phyloP scores from a whole-genome alignment of 2,329 filamentous ascomycete species.

The Colletotrichum liaoningense region DNA sequence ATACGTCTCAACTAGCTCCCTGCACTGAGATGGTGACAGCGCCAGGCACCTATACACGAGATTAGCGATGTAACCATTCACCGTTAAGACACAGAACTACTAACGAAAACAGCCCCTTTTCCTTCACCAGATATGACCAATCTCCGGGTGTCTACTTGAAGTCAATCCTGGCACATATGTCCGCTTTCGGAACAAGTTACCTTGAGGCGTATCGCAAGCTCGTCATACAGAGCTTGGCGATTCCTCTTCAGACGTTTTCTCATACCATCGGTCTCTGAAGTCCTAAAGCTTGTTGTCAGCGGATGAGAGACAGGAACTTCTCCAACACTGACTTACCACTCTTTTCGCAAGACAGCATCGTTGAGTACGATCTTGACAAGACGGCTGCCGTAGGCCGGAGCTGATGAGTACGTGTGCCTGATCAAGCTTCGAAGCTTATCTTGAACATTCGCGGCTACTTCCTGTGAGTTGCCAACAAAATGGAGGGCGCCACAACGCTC shows the following conservation, averaged over 20 bases:
- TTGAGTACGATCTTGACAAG: slow-evolving; percentile 18
- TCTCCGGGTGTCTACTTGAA: slow-evolving; percentile 17
- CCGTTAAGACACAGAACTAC: not conserved
- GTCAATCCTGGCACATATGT: not conserved
- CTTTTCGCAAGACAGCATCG: not conserved
- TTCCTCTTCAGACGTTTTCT: slow-evolving; percentile 9
- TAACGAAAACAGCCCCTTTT: slow-evolving; percentile 27
- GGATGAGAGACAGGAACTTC: not conserved
- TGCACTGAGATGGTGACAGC: slow-evolving; percentile 15
- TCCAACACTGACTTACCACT: not conserved
- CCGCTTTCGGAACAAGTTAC: not conserved
- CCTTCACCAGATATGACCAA: slow-evolving; percentile 18
- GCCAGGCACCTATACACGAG: not conserved
- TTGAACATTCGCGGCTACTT: slow-evolving; percentile 22
- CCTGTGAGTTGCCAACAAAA: not conserved
- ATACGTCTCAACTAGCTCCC: not conserved
- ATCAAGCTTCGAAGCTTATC: slow-evolving; percentile 29
- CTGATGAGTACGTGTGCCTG: slow-evolving; percentile 18
- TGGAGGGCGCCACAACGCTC: slow-evolving; percentile 47
- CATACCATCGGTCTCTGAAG: slow-evolving; percentile 5
- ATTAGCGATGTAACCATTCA: not conserved
- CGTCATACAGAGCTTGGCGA: not conserved
- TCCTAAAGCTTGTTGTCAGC: not conserved
- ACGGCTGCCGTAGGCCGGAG: slow-evolving; percentile 20
- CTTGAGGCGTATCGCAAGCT: not conserved